Evolutionary conservation across 2,329 filamentous ascomycete species (phyloP).

Genomic region (Penicillium thymicola): DNA sequence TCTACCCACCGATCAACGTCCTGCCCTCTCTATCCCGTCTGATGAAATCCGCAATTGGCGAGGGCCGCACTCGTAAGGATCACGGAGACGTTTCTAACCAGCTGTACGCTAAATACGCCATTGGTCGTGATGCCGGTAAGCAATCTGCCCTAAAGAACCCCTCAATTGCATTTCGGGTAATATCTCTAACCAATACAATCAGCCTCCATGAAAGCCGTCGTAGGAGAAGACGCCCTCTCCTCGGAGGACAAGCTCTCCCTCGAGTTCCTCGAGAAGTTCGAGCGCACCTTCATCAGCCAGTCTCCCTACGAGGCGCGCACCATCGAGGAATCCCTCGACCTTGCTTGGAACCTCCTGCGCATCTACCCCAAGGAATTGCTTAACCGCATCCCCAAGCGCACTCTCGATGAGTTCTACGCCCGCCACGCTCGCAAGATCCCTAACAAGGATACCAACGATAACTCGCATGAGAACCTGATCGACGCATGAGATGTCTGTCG

Average conservation of each 20-base stretch:
- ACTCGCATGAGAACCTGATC: constrained; percentile 40
- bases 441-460: constrained; percentile 50
- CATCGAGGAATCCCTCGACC: constrained; percentile 90
- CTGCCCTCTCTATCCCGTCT: constrained; percentile 95
- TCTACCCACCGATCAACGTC: constrained; percentile 99
- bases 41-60: constrained; percentile 99
- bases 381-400: constrained; percentile 85
- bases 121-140: constrained; percentile 81
- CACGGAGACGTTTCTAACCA: constrained; percentile 99
- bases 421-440: constrained; percentile 48
- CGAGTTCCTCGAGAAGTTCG: constrained; percentile 98
- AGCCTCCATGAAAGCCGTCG: constrained; percentile 95
- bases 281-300: constrained; percentile 90
- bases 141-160: not conserved
- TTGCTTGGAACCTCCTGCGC: constrained; percentile 92
- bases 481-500: constrained; percentile 32
- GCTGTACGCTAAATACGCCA: constrained; percentile 98
- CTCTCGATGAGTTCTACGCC: constrained; percentile 80
- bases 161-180: not conserved
- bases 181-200: no score
- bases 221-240: constrained; percentile 94
- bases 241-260: constrained; percentile 96
- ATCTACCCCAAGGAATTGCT: constrained; percentile 98
- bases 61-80: constrained; percentile 93
- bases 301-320: constrained; percentile 86